phyloP scores from a whole-genome alignment of 148 eudicot species.

The Spergularia bocconei region DNA sequence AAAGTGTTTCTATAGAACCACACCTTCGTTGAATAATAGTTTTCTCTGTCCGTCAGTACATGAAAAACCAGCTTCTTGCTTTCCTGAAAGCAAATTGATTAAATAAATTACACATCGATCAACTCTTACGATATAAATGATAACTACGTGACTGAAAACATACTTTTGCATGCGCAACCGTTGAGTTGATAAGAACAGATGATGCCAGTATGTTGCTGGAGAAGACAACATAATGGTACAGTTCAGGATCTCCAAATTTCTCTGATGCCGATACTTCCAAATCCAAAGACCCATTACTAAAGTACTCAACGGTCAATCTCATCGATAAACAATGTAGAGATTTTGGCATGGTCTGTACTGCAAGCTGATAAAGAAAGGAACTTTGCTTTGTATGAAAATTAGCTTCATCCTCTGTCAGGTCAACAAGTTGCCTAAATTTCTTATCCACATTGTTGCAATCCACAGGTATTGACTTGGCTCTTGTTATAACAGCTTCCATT shows the following conservation, averaged over 20 bases:
- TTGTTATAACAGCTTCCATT: conserved; percentile 74
- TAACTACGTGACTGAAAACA: conserved; percentile 20
- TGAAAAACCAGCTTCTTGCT: conserved; percentile 82
- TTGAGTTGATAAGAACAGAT: conserved; percentile 85
- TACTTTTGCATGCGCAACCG: conserved; percentile 78
- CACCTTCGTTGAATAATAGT: conserved; percentile 79
- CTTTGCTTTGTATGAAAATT: conserved; percentile 94
- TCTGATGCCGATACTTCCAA: conserved; percentile 40
- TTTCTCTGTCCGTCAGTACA: conserved; percentile 76
- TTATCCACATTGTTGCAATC: conserved; percentile 93
- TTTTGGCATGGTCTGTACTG: conserved; percentile 92
- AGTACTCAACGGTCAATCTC: conserved; percentile 89
- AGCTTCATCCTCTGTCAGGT: conserved; percentile 93
- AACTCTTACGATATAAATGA: background rate
- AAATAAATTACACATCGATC: background rate
- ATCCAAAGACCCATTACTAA: conserved; percentile 52
- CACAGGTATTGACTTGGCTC: conserved; percentile 58
- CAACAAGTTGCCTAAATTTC: conserved; percentile 94
- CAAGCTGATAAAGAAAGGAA: conserved; percentile 91
- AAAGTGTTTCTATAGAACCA: conserved; percentile 70
- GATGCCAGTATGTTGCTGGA: conserved; percentile 84
- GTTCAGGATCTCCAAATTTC: conserved; percentile 50
- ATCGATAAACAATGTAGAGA: conserved; percentile 88
- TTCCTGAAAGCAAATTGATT: conserved; percentile 56
- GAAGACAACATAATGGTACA: conserved; percentile 80